phyloP scores from a whole-genome alignment of 176 grass and related monocot genomes.

The Paspalum vaginatum region DNA sequence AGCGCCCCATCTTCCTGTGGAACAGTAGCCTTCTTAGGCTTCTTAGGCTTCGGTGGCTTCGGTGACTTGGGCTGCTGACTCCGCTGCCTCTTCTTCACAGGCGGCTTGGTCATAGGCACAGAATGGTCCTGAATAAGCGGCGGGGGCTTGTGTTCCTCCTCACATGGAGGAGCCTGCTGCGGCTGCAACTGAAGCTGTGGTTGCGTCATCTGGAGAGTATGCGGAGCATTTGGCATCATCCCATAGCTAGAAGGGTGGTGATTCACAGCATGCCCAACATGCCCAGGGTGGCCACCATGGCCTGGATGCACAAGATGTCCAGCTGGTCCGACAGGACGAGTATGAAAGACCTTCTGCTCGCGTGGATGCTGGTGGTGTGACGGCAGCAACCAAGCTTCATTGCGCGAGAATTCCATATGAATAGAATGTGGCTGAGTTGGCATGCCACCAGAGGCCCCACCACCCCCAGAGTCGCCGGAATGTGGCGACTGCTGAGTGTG shows the following conservation, averaged over 20 bases:
- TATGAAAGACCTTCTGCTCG: slow-evolving; percentile 54
- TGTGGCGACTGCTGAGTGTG: slow-evolving; percentile 43
- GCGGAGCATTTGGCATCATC: slow-evolving; percentile 43
- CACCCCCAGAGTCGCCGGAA: slow-evolving; percentile 1
- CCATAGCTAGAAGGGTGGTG: slow-evolving; percentile 56
- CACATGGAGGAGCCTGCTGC: slow-evolving; percentile 45
- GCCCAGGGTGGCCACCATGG: slow-evolving; percentile 34
- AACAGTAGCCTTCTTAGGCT: slow-evolving; percentile 69
- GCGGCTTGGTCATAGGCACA: slow-evolving; percentile 13
- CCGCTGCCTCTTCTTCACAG: slow-evolving; percentile 64
- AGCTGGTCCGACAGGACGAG: slow-evolving; percentile 30
- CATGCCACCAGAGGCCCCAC: too few species aligned
- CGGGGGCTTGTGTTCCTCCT: slow-evolving; percentile 44
- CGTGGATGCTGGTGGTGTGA: slow-evolving; percentile 22
- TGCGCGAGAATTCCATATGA: too few species aligned
- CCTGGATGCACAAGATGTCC: slow-evolving; percentile 28
- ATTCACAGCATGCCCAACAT: slow-evolving; percentile 36
- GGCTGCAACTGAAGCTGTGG: not conserved
- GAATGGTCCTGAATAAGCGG: slow-evolving; percentile 46
- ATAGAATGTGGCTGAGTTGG: too few species aligned
- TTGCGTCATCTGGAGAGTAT: slow-evolving; percentile 73
- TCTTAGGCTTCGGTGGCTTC: slow-evolving; percentile 67
- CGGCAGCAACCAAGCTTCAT: too few species aligned
- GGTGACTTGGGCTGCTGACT: slow-evolving; percentile 14
- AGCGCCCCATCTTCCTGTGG: slow-evolving; percentile 39